Base-by-base conservation (phyloP, 2,329 filamentous ascomycete species). In the Volutella citrinella region DNA sequence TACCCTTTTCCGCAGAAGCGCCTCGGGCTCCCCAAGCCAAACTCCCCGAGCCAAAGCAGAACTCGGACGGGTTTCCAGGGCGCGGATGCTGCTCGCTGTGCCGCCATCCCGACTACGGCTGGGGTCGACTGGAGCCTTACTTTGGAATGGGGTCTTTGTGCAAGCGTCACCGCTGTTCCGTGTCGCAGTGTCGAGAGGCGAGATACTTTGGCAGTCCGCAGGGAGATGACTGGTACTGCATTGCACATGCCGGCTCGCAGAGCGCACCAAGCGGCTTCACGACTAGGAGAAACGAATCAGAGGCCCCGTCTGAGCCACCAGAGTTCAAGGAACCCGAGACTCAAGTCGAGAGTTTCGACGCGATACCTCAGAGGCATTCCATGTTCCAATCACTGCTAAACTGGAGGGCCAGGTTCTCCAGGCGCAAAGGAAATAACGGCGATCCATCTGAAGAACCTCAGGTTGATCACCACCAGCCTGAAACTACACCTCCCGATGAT, bases 371-470 rank as follows among this genome's bases (percentile, higher is more conserved):
- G 32, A 32, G 38, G 13, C 32, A 34, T 34, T 37, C 38, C 13
- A 27, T 33, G 12, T 11, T 40, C 9, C 22, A 23, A 24, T 40
- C 38, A 10, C 16, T 40, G 25, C 14, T 40, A 10, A 34, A 33
- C n/a, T 34, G 30, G 26, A 36, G 18, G 12, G 8, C 26, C 15
- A 20, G 30, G 14, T 14, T 24, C 9, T 15, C 16, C 11, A 27
- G 19, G 11, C 28, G 29, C 7, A 40, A 34, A 16, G 16, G 19
- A 4, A 19, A 17, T 15, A 13, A 17, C 5, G 11, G 12, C 6
- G 14, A 14, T 7, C n/a, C 14, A 14, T 14, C 18, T n/a, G n/a
- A n/a, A n/a, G n/a, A 13, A 14, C 6, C 10, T 22, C 14, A 11
- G 6, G 28, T 4, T 16, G 19, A 14, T 10, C 23, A n/a, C n/a